Evolutionary conservation across 2,329 filamentous ascomycete species (phyloP).

Genomic region (Cercospora janseana): DNA sequence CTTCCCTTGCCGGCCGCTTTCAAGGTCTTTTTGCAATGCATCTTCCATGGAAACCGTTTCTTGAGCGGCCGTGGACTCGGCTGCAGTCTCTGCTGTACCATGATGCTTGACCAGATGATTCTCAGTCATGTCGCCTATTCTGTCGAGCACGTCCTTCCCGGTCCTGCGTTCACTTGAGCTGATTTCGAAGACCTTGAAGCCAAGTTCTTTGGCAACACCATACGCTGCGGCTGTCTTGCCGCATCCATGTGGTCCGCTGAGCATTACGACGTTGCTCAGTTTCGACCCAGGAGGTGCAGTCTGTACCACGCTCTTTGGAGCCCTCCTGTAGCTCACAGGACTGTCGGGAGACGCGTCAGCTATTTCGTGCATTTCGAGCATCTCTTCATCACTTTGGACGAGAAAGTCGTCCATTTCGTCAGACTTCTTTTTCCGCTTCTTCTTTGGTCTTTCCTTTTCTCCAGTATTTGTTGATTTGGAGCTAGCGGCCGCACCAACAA

Average conservation of each 20-base stretch:
- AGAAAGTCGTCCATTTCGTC: conserved; percentile 79
- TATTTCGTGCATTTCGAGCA: conserved; percentile 65
- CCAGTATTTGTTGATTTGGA: conserved; percentile 19
- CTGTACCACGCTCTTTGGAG: conserved; percentile 42
- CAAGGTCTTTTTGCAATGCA: conserved; percentile 57
- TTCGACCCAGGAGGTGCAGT: conserved; percentile 41
- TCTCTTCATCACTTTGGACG: conserved; percentile 73
- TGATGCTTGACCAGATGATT: conserved; percentile 79
- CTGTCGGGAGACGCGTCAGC: conserved; percentile 47
- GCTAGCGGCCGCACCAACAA: conserved; percentile 59
- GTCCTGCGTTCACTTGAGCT: conserved; percentile 79
- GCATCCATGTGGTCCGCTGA: conserved; percentile 85
- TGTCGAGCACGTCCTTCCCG: conserved; percentile 86
- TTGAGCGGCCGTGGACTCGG: conserved; percentile 32
- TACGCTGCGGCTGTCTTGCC: conserved; percentile 93
- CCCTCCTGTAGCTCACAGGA: conserved; percentile 6
- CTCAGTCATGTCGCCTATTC: conserved; percentile 91
- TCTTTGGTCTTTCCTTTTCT: conserved; percentile 45
- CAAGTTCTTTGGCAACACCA: conserved; percentile 86
- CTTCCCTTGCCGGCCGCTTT: conserved; percentile 70
- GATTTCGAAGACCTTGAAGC: conserved; percentile 93
- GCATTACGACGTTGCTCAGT: conserved; percentile 72
- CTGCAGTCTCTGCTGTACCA: conserved; percentile 28
- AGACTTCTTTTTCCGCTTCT: conserved; percentile 59
- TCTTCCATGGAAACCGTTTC: conserved; percentile 43